Base-by-base conservation (phyloP, 2,329 filamentous ascomycete genomes). In the Neofusicoccum parvum region DNA sequence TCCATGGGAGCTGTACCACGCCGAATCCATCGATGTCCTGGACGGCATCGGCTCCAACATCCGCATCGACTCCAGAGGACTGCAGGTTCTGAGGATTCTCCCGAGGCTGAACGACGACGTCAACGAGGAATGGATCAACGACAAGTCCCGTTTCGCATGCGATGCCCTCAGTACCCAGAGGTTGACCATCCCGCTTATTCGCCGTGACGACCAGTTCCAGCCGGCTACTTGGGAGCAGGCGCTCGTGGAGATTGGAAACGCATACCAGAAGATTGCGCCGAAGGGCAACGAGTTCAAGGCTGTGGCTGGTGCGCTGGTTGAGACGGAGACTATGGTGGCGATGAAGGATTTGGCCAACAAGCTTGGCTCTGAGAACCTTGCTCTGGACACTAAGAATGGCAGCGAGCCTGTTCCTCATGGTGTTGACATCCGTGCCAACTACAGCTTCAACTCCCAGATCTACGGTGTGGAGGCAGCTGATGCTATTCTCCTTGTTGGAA, bases 61-160 rank as follows among this genome's bases (percentile, higher is more conserved):
- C 73, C 90, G 95, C 50, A 89, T 98, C 50, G 95, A 99, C 80
- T 90, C 93, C 66, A 89, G 95, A 74, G 95, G 95, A 67, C 84
- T 97, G 70, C 94, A 98, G 81, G 94, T 99, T 60, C 97, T 99
- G 94, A 90, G 95, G 72, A 86, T 99, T 67, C 77, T 97, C 15
- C 95, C 95, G 67, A 88, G 95, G 73, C 85, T 99, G 68, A 99
- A 99, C 78, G 95, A 99, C 76, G 94, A 98, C 73, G 88, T 99
- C 73, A 99, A 99, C 79, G 95, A 99, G 83, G 95, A 99, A 80
- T 99, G 95, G 95, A 98, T 99, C 79, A 95, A 98, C 80, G 95
- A 99, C 84, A 99, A 98, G 86, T 90, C 92, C 46, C 89, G 95
- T 70, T 99, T 98, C 78, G 94, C 95, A 48, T 96, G 94, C 78